phyloP scores from a whole-genome alignment of 2,329 filamentous ascomycete genomes.

The Verticillium klebahnii region DNA sequence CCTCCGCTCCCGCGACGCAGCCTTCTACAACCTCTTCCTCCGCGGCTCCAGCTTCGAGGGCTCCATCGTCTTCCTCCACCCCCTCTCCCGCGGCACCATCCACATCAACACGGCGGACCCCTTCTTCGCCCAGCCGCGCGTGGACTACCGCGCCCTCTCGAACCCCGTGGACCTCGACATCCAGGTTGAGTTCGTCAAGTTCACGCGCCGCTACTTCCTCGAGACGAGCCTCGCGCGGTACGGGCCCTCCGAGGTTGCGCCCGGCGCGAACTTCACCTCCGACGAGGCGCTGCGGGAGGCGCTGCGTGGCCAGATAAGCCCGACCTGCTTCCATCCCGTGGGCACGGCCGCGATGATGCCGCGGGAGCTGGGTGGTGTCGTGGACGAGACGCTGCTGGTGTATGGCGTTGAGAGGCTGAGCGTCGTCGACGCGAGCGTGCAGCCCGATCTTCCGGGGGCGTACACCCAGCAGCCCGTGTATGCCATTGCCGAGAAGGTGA shows the following conservation, averaged over 20 bases:
- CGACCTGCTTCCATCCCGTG: slow-evolving; percentile 12
- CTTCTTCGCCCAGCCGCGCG: slow-evolving; percentile 19
- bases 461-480: slow-evolving; percentile 15
- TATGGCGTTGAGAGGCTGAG: slow-evolving; percentile 7
- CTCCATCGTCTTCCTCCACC: slow-evolving; percentile 12
- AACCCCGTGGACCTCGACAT: slow-evolving; percentile 23
- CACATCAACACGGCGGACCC: slow-evolving; percentile 24
- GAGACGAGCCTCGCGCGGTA: slow-evolving; percentile 27
- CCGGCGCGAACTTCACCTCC: slow-evolving; percentile 9
- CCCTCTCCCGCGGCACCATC: slow-evolving; percentile 22
- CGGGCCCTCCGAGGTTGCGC: slow-evolving; percentile 23
- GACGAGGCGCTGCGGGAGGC: slow-evolving; percentile 9
- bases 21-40: slow-evolving; percentile 23
- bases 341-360: slow-evolving; percentile 12
- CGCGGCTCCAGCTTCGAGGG: slow-evolving; percentile 5
- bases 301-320: slow-evolving; percentile 8
- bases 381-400: slow-evolving; percentile 13
- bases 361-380: slow-evolving; percentile 11
- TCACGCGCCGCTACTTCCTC: slow-evolving; percentile 26
- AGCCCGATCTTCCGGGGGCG: slow-evolving; percentile 11
- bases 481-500: slow-evolving; percentile 12
- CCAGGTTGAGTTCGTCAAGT: slow-evolving; percentile 19
- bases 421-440: slow-evolving; percentile 12
- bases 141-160: slow-evolving; percentile 20
- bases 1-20: slow-evolving; percentile 27